phyloP scores from a whole-genome alignment of 2,329 filamentous ascomycete genomes.

The Calonectria multiphialidica region DNA sequence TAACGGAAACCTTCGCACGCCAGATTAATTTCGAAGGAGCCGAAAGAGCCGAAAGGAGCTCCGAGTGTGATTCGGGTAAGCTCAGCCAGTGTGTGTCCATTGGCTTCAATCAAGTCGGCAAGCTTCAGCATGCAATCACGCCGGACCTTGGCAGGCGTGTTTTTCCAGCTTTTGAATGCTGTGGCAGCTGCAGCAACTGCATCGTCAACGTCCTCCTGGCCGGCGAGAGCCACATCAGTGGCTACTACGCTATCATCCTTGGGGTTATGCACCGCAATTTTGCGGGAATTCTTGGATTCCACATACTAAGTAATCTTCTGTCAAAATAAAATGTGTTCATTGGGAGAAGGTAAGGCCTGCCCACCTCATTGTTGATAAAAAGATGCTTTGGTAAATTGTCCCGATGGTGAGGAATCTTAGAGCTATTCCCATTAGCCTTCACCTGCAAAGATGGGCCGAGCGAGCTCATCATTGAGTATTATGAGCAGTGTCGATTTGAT shows the following conservation, averaged over 20 bases:
- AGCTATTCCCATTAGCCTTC: slow-evolving; percentile 7
- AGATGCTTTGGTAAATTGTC: slow-evolving; percentile 51
- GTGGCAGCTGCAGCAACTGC: slow-evolving; percentile 59
- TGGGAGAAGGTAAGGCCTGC: not conserved
- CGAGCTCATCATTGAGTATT: slow-evolving; percentile 33
- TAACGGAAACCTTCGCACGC: slow-evolving; percentile 52
- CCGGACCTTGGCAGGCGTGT: slow-evolving; percentile 50
- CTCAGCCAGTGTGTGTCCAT: slow-evolving; percentile 49
- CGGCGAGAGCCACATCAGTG: slow-evolving; percentile 60
- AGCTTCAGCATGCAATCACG: slow-evolving; percentile 56
- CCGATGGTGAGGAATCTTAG: slow-evolving; percentile 44
- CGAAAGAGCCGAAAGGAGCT: slow-evolving; percentile 57
- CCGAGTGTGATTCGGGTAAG: slow-evolving; percentile 61
- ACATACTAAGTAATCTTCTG: slow-evolving; percentile 44
- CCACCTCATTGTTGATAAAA: slow-evolving; percentile 54
- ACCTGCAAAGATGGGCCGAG: slow-evolving; percentile 39
- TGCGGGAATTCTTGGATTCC: slow-evolving; percentile 57
- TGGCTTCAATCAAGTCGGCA: slow-evolving; percentile 55
- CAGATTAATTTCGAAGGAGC: slow-evolving; percentile 55
- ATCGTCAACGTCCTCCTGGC: slow-evolving; percentile 58
- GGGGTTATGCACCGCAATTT: slow-evolving; percentile 62
- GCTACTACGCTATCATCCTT: slow-evolving; percentile 61
- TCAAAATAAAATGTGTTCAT: not conserved
- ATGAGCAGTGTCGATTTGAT: not conserved
- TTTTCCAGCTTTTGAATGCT: slow-evolving; percentile 59